A percentile compares a stretch with the other conserved stretches of the same genome.
These are phyloP conservation scores for Trypanosoma cruzi DNA, from an alignment of 208 protist species.

Conservation along the genomic window DNA sequence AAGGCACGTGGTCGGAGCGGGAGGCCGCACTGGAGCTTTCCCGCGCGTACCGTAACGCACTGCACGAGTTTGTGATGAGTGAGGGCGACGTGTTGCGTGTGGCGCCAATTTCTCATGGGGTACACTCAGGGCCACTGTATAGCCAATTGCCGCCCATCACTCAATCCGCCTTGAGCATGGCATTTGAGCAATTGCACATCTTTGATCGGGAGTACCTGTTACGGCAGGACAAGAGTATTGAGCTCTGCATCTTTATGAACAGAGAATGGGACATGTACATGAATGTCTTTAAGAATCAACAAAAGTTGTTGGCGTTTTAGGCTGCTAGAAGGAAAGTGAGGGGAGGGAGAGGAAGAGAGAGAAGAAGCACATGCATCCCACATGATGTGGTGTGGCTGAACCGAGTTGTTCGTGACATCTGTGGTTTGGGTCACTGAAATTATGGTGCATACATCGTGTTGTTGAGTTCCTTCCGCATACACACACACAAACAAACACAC, in stretches of 20 bases:
- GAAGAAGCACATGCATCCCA: background rate
- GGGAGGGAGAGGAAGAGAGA: background rate
- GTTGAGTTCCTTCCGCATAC: background rate
- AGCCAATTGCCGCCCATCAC: constrained; percentile 78
- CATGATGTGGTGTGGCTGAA: too few relatives aligned
- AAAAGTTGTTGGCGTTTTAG: constrained; percentile 9
- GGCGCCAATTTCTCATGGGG: constrained; percentile 69
- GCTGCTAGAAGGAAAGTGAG: background rate
- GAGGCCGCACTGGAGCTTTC: constrained; percentile 81
- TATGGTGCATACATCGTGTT: background rate
- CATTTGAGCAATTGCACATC: constrained; percentile 81
- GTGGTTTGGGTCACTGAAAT: background rate
- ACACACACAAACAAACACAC: constrained; percentile 5
- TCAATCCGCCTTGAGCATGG: constrained; percentile 67
- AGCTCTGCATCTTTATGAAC: constrained; percentile 91
- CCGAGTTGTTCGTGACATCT: too few relatives aligned
- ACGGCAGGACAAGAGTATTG: constrained; percentile 63
- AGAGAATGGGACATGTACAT: constrained; percentile 86
- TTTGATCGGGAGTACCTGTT: constrained; percentile 84
- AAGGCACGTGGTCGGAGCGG: constrained; percentile 78
- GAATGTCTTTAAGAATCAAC: constrained; percentile 65
- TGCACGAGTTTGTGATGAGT: constrained; percentile 85
- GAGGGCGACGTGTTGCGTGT: constrained; percentile 77
- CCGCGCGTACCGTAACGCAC: constrained; percentile 82
- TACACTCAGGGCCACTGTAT: constrained; percentile 63